phyloP scores from a whole-genome alignment of 306 rosid species.

The Aeschynomene evenia region DNA sequence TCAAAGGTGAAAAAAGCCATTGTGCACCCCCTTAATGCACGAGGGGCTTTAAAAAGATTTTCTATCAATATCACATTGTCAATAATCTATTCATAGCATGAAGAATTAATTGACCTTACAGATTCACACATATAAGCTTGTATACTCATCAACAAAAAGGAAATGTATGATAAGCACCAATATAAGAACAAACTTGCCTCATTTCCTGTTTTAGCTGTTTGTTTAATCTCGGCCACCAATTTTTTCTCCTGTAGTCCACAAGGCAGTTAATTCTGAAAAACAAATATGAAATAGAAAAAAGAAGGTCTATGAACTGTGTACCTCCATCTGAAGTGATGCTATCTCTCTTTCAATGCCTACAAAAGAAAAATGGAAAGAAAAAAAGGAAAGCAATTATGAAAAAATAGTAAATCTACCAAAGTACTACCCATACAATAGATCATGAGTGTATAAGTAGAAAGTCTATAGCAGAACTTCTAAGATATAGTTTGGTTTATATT shows the following conservation, averaged over 20 bases:
- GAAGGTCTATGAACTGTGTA: conserved; percentile 31
- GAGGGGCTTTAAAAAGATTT: neutral
- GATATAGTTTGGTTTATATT: too few species aligned
- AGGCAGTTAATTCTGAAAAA: conserved; percentile 16
- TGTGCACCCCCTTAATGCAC: too few species aligned
- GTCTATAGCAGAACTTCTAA: neutral
- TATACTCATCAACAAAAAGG: neutral
- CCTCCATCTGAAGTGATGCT: conserved; percentile 89
- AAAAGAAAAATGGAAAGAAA: neutral
- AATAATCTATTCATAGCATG: neutral
- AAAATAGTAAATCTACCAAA: neutral
- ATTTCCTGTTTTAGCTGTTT: conserved; percentile 87
- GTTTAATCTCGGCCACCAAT: conserved; percentile 91
- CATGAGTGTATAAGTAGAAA: neutral
- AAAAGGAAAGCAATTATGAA: neutral
- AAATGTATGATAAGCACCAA: conserved; percentile 1
- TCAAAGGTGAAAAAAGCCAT: too few species aligned
- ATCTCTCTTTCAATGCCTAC: conserved; percentile 94
- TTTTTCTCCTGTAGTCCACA: conserved; percentile 71
- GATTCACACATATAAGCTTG: neutral
- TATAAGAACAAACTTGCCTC: conserved; percentile 53
- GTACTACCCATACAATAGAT: too few species aligned
- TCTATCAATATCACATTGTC: neutral
- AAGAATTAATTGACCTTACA: neutral
- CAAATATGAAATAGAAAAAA: conserved; percentile 1